These are phyloP conservation scores for Xylaria castorea DNA, from an alignment of 495 filamentous ascomycete genomes.

Conservation along the genomic window DNA sequence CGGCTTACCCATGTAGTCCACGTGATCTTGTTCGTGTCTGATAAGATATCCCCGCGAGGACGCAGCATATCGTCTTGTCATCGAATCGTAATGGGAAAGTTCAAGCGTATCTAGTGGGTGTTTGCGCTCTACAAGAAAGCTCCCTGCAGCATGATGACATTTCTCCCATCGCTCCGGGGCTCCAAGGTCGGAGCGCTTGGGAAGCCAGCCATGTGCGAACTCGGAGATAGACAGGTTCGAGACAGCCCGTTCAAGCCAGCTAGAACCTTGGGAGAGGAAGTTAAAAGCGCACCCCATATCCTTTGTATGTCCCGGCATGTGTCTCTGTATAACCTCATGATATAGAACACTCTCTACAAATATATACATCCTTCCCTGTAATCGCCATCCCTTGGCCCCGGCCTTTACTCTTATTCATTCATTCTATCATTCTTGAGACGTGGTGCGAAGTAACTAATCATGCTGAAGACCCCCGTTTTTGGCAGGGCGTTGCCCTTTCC, in stretches of 20 bases:
- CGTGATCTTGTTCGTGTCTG: constrained; percentile 34
- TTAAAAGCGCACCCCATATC: constrained; percentile 15
- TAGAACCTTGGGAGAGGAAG: constrained; percentile 3
- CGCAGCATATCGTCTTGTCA: constrained; percentile 35
- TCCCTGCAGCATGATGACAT: constrained; percentile 29
- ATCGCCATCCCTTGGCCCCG: background rate
- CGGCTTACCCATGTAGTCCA: constrained; percentile 38
- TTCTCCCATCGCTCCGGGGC: constrained; percentile 30
- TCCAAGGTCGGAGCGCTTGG: constrained; percentile 22
- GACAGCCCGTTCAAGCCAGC: constrained; percentile 23
- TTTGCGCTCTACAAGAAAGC: constrained; percentile 29
- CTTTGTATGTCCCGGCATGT: background rate
- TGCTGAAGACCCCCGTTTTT: constrained; percentile 35
- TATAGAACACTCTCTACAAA: background rate
- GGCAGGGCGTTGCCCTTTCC: constrained; percentile 37
- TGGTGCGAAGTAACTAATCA: constrained; percentile 27
- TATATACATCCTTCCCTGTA: background rate
- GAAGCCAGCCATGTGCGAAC: constrained; percentile 36
- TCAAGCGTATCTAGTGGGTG: constrained; percentile 29
- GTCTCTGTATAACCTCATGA: background rate
- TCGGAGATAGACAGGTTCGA: constrained; percentile 40
- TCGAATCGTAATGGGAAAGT: constrained; percentile 41
- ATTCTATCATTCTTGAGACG: background rate
- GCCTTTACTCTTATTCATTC: background rate
- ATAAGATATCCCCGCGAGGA: constrained; percentile 38